These are phyloP conservation scores for Populus euphratica DNA, from an alignment of 345 rosid genomes.

Conservation along the genomic window DNA sequence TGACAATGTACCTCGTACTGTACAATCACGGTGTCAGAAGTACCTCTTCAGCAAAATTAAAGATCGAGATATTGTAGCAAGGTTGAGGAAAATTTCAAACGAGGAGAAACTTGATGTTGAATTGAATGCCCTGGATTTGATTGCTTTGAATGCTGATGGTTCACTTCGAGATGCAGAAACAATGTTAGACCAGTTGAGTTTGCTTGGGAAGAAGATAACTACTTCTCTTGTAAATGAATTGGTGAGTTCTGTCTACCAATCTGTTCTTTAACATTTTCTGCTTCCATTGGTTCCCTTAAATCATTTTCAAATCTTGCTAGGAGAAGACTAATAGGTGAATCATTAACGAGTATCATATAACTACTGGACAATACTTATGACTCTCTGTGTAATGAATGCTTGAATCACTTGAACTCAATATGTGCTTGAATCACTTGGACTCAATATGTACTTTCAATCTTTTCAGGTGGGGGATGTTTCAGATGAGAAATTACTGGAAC, in stretches of 20 bases:
- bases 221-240: conserved; percentile 84
- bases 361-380: neutral
- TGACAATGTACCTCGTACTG: conserved; percentile 86
- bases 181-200: conserved; percentile 92
- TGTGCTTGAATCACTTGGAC: conserved; percentile 1
- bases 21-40: conserved; percentile 94
- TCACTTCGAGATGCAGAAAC: conserved; percentile 98
- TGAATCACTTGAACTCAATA: conserved; percentile 9
- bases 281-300: neutral
- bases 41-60: conserved; percentile 87
- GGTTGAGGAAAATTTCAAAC: conserved; percentile 62
- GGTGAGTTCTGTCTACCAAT: conserved; percentile 48
- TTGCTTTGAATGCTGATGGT: conserved; percentile 91
- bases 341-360: neutral
- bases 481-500: conserved; percentile 87
- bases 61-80: conserved; percentile 64
- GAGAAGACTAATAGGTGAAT: neutral
- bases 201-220: conserved; percentile 86
- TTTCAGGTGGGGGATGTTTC: conserved; percentile 90
- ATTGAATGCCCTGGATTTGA: conserved; percentile 79
- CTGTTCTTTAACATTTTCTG: neutral
- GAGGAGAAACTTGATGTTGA: conserved; percentile 87
- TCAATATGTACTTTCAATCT: conserved; percentile 9
- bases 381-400: neutral
- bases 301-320: neutral